phyloP scores from a whole-genome alignment of 768 basidiomycete species.

The Tylopilus intermedius region DNA sequence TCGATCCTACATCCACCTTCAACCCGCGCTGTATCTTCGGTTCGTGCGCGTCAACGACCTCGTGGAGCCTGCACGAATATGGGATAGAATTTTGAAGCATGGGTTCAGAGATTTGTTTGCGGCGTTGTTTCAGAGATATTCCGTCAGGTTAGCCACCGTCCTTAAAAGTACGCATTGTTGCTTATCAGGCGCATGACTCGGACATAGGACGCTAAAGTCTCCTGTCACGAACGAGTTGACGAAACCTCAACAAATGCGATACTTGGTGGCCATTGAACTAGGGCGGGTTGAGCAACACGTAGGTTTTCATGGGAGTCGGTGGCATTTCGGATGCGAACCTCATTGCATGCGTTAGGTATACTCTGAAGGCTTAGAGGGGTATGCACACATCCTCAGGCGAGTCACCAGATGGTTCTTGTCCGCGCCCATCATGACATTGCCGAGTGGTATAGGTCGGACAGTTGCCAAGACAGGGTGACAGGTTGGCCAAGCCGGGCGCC shows the following conservation, averaged over 20 bases:
- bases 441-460: conserved; percentile 56
- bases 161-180: no score
- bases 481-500: conserved; percentile 48
- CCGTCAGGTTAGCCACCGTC: conserved; percentile 52
- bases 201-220: conserved; percentile 72
- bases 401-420: neutral
- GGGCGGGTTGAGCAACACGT: conserved; percentile 79
- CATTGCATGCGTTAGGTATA: conserved; percentile 59
- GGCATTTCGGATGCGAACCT: neutral
- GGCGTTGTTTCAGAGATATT: conserved; percentile 60
- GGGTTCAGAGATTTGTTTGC: conserved; percentile 58
- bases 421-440: neutral
- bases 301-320: neutral
- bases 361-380: conserved; percentile 76
- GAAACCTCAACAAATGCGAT: conserved; percentile 79
- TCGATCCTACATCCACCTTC: conserved; percentile 9
- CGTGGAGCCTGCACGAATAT: conserved; percentile 49
- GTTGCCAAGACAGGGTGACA: conserved; percentile 50
- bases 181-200: conserved; percentile 6
- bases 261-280: conserved; percentile 69
- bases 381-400: conserved; percentile 82
- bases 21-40: conserved; percentile 36
- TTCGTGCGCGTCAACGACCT: conserved; percentile 70
- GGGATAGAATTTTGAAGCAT: conserved; percentile 61
- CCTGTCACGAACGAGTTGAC: conserved; percentile 70